Percentiles rank a stretch among this genome's conserved stretches.
These are phyloP conservation scores for Xerophyta viscosa DNA, from an alignment of 106 monocot species.

Conservation along the genomic window DNA sequence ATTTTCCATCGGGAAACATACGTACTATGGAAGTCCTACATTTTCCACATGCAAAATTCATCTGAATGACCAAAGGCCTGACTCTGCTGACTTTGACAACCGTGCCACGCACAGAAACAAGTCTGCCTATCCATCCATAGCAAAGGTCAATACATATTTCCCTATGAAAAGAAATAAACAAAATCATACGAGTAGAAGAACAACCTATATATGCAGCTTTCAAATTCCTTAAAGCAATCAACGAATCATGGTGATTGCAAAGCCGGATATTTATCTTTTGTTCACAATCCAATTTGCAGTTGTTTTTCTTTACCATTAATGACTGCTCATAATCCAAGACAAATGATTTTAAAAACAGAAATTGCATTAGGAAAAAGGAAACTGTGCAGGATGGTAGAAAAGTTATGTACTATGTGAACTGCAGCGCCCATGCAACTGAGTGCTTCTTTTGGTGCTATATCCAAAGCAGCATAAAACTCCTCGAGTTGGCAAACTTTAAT, in stretches of 20 bases:
- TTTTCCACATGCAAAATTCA: slow-evolving; percentile 71
- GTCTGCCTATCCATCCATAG: slow-evolving; percentile 41
- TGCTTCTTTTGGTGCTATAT: slow-evolving; percentile 70
- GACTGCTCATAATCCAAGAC: slow-evolving; percentile 22
- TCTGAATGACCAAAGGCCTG: slow-evolving; percentile 63
- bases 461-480: slow-evolving; percentile 43
- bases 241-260: slow-evolving; percentile 55
- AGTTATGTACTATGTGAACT: slow-evolving; percentile 49
- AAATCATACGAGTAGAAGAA: too few species aligned
- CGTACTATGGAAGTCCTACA: slow-evolving; percentile 45
- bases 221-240: slow-evolving; percentile 75
- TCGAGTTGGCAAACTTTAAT: slow-evolving; percentile 40
- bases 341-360: not conserved
- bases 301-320: slow-evolving; percentile 32
- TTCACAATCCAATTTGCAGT: slow-evolving; percentile 25
- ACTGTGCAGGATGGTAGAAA: not conserved
- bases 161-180: too few species aligned
- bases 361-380: slow-evolving; percentile 2
- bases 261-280: slow-evolving; percentile 79
- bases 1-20: slow-evolving; percentile 83
- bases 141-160: too few species aligned
- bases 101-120: slow-evolving; percentile 83
- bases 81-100: slow-evolving; percentile 91
- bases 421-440: slow-evolving; percentile 81
- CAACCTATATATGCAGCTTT: slow-evolving; percentile 97